Conservation (phyloP, 2,329 filamentous ascomycete genomes). For the Fusarium verrucosum region DNA sequence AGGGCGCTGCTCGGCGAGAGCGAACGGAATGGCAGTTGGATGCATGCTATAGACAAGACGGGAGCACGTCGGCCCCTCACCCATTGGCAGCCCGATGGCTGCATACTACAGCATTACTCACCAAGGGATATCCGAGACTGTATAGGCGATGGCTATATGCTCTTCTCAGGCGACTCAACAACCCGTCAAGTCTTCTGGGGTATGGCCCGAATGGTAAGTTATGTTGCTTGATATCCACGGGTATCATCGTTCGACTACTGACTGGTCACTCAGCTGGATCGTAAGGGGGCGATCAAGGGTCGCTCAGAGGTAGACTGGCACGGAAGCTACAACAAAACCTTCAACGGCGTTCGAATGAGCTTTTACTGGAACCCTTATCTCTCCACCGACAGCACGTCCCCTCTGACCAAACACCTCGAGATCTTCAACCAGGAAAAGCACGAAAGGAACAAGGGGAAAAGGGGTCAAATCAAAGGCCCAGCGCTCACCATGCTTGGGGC, state of each 20-base stretch:
- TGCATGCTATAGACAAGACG: conserved; percentile 45
- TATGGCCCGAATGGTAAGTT: conserved; percentile 44
- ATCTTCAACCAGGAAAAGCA: conserved; percentile 36
- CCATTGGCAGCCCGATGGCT: conserved; percentile 68
- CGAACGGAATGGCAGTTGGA: conserved; percentile 60
- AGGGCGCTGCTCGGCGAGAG: conserved; percentile 50
- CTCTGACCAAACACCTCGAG: conserved; percentile 37
- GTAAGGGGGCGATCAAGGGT: conserved; percentile 23
- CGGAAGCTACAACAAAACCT: conserved; percentile 49
- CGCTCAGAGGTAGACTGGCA: conserved; percentile 21
- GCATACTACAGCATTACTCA: conserved; percentile 66
- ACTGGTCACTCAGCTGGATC: conserved; percentile 32
- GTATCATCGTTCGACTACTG: not conserved
- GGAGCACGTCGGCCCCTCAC: conserved; percentile 49
- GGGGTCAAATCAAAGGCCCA: conserved; percentile 5
- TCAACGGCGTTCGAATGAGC: conserved; percentile 57
- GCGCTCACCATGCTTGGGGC: conserved; percentile 42
- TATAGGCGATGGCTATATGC: conserved; percentile 59
- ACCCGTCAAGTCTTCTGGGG: conserved; percentile 70
- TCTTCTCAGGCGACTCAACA: conserved; percentile 69
- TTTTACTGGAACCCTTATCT: conserved; percentile 73
- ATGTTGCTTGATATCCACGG: no score
- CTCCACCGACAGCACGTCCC: conserved; percentile 51
- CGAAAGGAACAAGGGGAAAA: not conserved
- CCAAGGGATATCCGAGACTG: conserved; percentile 62